Evolutionary conservation across 371 early-diverging fungal species (phyloP), one percentile per base, ranked within the genome.

Genomic region (Circinella minor): DNA sequence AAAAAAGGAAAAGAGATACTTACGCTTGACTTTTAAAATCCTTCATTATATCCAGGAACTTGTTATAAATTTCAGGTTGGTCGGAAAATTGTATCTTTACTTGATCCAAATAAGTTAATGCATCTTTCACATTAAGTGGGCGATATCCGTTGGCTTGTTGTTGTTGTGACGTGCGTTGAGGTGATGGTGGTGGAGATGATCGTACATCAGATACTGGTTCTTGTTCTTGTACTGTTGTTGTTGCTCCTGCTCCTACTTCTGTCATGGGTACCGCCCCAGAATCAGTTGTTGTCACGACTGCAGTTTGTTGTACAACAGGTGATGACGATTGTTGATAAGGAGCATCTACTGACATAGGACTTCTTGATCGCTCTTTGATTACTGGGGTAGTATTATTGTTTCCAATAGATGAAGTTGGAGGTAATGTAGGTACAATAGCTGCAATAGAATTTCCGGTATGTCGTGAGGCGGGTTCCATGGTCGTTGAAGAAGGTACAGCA

Each of bases 31-130:
- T 93, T 81, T 99, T 99, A 77, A 99, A 99, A 74, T 99, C 99
- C 84, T 98, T 98, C 99, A 99, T 99, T 39, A 99, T 98, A 76
- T 99, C 99, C 74, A 99, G 71, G 79, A 99, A 99, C 71, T 91
- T 89, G 75, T 97, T 98, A 86, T 99, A 99, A 3, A 98, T 95
- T 63, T 95, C 97, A 13, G 98, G 96, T 54, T 94, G 90, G 71
- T 96, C 92, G 27, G 89, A 81, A 79, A 99, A 99, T 73, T 96
- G 94, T 48, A 91, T 87, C 78, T 97, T 98, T 34, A 99, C 99
- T 77, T 93, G 90, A 74, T 99, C 99, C 66, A 99, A 87, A 81
- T 99, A 99, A 9, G 95, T 88, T 67, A 99, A 83, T 1, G 99
- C 99, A 79, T 99, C 99, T 60, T 86, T 80, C 6, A 91, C 90